Evolutionary conservation across 2,329 filamentous ascomycete species (phyloP), one percentile per base, ranked within the genome.

Genomic region (Trichophaea hybrida): DNA sequence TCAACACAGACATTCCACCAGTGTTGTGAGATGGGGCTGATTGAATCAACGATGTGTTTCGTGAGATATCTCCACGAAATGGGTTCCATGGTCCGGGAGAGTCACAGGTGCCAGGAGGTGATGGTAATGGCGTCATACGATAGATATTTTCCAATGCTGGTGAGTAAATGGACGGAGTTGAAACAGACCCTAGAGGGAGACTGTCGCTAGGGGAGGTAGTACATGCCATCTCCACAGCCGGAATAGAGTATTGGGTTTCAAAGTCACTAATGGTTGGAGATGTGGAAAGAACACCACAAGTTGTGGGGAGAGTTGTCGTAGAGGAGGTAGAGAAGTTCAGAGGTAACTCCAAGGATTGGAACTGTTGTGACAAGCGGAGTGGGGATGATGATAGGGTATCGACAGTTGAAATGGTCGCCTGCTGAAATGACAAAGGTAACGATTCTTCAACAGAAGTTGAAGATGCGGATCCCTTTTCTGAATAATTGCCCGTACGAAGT

Each of bases 101-200:
- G 67, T 84, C 81, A 64, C 75, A 75, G 4, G 77, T 77, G 67
- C 85, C 76, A 50, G 90, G 76, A 3, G 86, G 86, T 24, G 86
- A 91, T 2, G 86, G 86, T 37, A 93, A 74, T 58, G 86, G 86
- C 2, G 87, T 91, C 63, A 93, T 77, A 59, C 61, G 64, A 1
- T 61, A 61, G 17, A 68, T 62, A 38, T 61, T 64, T 17, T 65
- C 66, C 51, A 62, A 56, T 33, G 62, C 61, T 5, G 67, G 66
- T n/a, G 67, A 67, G 35, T 67, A 68, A 52, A 61, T 57, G 51
- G 62, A 63, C 46, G 60, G 24, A 10, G 10, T 31, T 10, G 48
- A 31, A 57, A 64, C 61, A 13, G 66, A 67, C 43, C 61, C 62
- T 44, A 65, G 66, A 51, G 66, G 67, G 48, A 66, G 57, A 24